Conservation (phyloP, 2,329 filamentous ascomycete species). For the Cercospora sp. region DNA sequence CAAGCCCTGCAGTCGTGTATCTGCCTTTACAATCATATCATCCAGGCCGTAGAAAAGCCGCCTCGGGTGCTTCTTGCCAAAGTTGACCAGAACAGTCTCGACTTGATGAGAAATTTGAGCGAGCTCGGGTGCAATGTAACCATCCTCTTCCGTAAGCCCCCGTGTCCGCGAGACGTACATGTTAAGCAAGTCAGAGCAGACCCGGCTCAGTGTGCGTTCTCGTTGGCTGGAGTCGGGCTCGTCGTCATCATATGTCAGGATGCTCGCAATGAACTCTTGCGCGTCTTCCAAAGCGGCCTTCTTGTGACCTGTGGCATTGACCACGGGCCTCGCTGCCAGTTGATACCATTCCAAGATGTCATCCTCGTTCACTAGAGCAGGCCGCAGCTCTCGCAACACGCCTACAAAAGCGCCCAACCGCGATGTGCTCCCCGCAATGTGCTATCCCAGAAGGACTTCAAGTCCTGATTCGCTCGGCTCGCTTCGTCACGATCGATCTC, state of each 20-base stretch:
- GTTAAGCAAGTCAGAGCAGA: conserved; percentile 57
- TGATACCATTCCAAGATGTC: conserved; percentile 74
- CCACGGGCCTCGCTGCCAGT: conserved; percentile 57
- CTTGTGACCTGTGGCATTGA: conserved; percentile 61
- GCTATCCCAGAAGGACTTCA: conserved; percentile 66
- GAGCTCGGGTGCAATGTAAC: conserved; percentile 45
- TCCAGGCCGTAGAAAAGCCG: conserved; percentile 68
- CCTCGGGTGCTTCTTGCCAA: conserved; percentile 70
- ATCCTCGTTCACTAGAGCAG: conserved; percentile 62
- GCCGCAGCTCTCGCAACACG: conserved; percentile 64
- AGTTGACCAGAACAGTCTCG: conserved; percentile 55
- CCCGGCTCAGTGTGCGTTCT: conserved; percentile 58
- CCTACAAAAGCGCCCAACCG: conserved; percentile 69
- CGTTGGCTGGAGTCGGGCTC: conserved; percentile 53
- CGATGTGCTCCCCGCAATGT: conserved; percentile 58
- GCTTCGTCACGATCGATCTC: conserved; percentile 63
- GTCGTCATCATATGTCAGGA: conserved; percentile 64
- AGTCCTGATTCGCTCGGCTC: conserved; percentile 69
- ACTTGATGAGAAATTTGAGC: conserved; percentile 52
- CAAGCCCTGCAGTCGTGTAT: conserved; percentile 64
- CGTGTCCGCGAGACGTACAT: conserved; percentile 48
- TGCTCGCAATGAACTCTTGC: conserved; percentile 63
- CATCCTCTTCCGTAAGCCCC: conserved; percentile 40
- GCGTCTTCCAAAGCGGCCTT: conserved; percentile 65
- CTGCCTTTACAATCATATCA: conserved; percentile 63